Percentiles rank a stretch among this genome's conserved stretches.
phyloP scores from a whole-genome alignment of 108 stramenopile species.

The Fragilariopsis cylindrus region DNA sequence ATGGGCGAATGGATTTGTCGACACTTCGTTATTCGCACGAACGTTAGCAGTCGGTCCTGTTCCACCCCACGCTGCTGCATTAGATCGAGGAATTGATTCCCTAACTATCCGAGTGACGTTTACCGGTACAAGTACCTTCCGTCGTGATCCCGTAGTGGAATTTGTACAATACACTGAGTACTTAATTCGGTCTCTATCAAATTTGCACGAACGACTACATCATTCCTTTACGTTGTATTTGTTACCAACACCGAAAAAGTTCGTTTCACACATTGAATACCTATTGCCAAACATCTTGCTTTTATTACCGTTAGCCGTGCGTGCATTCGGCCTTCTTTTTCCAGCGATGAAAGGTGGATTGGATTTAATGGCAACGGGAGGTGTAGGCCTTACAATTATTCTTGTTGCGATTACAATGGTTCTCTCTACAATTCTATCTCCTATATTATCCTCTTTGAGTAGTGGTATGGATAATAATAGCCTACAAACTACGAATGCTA shows the following conservation, averaged over 20 bases:
- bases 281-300: conserved; percentile 71
- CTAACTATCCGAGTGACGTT: conserved; percentile 60
- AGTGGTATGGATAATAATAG: background rate
- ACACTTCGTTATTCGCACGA: conserved; percentile 46
- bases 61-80: conserved; percentile 69
- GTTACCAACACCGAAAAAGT: conserved; percentile 63
- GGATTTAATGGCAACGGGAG: conserved; percentile 38
- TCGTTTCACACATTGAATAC: conserved; percentile 88
- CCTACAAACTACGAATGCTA: conserved; percentile 7
- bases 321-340: conserved; percentile 59
- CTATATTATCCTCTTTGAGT: background rate
- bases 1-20: conserved; percentile 54
- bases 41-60: conserved; percentile 38
- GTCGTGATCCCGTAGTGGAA: conserved; percentile 36
- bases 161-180: conserved; percentile 59
- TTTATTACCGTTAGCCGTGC: conserved; percentile 67
- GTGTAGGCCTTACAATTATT: conserved; percentile 20
- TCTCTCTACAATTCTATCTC: background rate
- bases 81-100: conserved; percentile 80
- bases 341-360: conserved; percentile 47
- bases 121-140: conserved; percentile 6
- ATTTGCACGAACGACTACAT: conserved; percentile 88
- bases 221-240: conserved; percentile 79
- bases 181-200: conserved; percentile 67
- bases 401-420: conserved; percentile 13